phyloP scores from a whole-genome alignment of 352 stramenopile species.

The Aphanomyces euteiches region DNA sequence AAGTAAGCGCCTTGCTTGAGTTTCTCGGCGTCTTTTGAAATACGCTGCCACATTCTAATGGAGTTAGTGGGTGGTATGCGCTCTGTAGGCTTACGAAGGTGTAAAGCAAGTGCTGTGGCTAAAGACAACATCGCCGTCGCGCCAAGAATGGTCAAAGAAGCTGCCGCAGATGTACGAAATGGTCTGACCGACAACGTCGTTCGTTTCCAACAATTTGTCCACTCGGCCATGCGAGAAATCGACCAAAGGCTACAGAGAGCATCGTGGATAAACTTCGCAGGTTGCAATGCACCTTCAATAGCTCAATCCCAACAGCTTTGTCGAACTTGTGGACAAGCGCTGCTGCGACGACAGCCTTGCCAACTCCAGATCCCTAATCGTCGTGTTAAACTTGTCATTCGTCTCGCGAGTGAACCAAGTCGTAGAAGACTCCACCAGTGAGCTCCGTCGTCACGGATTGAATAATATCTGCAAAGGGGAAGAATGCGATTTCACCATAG shows the following conservation, averaged over 20 bases:
- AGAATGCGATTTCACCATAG: constrained; percentile 83
- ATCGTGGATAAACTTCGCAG: neutral
- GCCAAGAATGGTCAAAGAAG: constrained; percentile 62
- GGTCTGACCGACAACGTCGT: constrained; percentile 39
- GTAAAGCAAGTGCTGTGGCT: constrained; percentile 83
- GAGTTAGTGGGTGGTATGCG: neutral
- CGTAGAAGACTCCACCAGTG: constrained; percentile 69
- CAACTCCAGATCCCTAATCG: constrained; percentile 65
- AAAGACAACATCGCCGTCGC: constrained; percentile 74
- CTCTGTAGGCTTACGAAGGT: constrained; percentile 48
- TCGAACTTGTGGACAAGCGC: constrained; percentile 77
- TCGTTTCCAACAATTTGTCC: constrained; percentile 44
- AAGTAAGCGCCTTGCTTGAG: constrained; percentile 84
- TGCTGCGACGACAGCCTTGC: constrained; percentile 75
- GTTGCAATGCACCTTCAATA: constrained; percentile 46
- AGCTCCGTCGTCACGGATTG: constrained; percentile 57
- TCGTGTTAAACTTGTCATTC: too few relatives aligned
- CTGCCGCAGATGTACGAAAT: constrained; percentile 74
- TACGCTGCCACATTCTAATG: constrained; percentile 67
- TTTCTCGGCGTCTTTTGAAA: constrained; percentile 72
- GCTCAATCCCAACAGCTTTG: constrained; percentile 78
- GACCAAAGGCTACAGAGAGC: constrained; percentile 49
- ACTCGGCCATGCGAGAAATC: constrained; percentile 73
- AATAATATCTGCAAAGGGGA: constrained; percentile 74
- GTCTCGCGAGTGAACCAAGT: constrained; percentile 44